Evolutionary conservation across 305 asterid genomes (phyloP), one percentile per base, ranked within the genome.

Genomic region (Nicotiana rustica): DNA sequence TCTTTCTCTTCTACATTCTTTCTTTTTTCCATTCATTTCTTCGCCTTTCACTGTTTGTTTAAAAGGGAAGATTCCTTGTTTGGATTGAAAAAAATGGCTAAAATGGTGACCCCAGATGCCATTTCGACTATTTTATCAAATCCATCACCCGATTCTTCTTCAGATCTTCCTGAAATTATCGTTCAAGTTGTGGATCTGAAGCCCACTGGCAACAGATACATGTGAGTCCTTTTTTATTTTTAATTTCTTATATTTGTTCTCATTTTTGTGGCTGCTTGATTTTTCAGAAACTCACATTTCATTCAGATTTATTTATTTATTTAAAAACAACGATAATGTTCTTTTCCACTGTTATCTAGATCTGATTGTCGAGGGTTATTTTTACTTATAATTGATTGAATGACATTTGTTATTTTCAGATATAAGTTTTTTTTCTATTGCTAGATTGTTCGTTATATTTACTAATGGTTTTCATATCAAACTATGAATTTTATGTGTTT

Each of bases 151-250:
- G 92, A 90, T 75, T 87, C 94, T 41, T 85, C 90, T 38, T 88
- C 97, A 29, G 88, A 89, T 81, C 75, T 93, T 14, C 93, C 93
- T 15, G 95, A 94, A 81, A 86, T 96, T 60, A 79, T 93, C 9
- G 91, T 94, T 18, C 99, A 96, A 87, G 91, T 96, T 5, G 81
- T 95, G 49, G 97, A 96, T 85, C 97, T 96, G 67, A 96, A 94
- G 90, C 84, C 86, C 7, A 77, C 89, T 2, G 97, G 97, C 21
- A 82, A 80, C 76, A 90, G 87, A 82, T 87, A 87, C 93, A 90
- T 85, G 98, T 96, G n/a, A 86, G 83, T 61, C 0, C 10, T 47
- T 52, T 70, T 41, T 2, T 31, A 25, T 25, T 25, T 56, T 67
- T 60, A 1, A 15, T 10, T 4, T 5, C 17, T 41, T 41, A 41